These are phyloP conservation scores for Aspergillus wentii DNA, from an alignment of 495 filamentous ascomycete species.

Conservation along the genomic window DNA sequence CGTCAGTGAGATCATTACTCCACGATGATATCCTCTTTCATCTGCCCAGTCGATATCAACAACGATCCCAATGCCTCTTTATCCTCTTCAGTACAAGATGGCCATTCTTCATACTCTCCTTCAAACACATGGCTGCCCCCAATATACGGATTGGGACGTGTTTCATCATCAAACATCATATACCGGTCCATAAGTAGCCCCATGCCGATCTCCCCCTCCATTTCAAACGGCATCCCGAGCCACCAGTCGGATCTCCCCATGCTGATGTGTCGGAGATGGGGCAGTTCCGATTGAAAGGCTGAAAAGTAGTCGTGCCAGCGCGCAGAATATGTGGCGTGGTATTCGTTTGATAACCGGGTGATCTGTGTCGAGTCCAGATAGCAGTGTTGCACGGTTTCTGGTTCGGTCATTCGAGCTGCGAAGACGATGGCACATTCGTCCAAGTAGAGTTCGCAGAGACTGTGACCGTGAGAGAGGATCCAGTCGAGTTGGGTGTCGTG, in stretches of 20 bases:
- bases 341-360: slow-evolving; percentile 1
- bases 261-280: background rate
- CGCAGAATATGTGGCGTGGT: background rate
- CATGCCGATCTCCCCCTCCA: slow-evolving; percentile 5
- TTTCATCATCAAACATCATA: slow-evolving; percentile 9
- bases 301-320: slow-evolving; percentile 2
- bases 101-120: background rate
- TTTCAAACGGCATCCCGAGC: slow-evolving; percentile 11
- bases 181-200: slow-evolving; percentile 8
- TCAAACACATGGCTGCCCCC: slow-evolving; percentile 1
- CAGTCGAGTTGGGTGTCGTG: slow-evolving; percentile 6
- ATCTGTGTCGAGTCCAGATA: background rate
- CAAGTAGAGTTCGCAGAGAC: slow-evolving; percentile 13
- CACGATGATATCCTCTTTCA: too few species aligned
- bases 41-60: background rate
- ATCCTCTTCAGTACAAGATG: slow-evolving; percentile 1
- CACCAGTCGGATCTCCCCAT: background rate
- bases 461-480: slow-evolving; percentile 9
- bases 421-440: slow-evolving; percentile 13
- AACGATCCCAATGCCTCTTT: slow-evolving; percentile 1
- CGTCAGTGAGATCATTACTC: too few species aligned
- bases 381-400: background rate
- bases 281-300: background rate
- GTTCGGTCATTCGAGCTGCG: slow-evolving; percentile 4
- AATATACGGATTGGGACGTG: slow-evolving; percentile 9